A percentile compares a stretch with the other conserved stretches of the same genome.
phyloP scores from a whole-genome alignment of 2,329 filamentous ascomycete genomes.

The Microsporum canis region DNA sequence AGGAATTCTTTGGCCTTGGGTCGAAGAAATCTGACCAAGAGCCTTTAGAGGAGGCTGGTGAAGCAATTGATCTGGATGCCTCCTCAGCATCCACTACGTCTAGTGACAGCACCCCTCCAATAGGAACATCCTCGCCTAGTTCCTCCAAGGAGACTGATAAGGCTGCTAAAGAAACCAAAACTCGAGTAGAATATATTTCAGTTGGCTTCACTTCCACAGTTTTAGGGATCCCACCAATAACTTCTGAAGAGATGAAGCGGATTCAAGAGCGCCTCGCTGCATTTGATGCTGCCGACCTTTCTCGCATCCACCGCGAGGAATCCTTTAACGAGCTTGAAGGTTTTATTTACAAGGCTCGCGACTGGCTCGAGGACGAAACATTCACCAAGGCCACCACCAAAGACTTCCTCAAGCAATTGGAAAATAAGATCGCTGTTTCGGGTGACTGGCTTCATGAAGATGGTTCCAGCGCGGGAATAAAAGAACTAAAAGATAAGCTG shows the following conservation, averaged over 20 bases:
- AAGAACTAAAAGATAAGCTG: slow-evolving; percentile 64
- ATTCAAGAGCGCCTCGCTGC: slow-evolving; percentile 65
- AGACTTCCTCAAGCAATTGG: slow-evolving; percentile 54
- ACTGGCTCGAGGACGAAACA: slow-evolving; percentile 64
- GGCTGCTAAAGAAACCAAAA: slow-evolving; percentile 30
- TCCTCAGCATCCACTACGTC: slow-evolving; percentile 3
- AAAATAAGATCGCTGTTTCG: slow-evolving; percentile 54
- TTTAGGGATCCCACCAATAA: slow-evolving; percentile 33
- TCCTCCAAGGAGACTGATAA: slow-evolving; percentile 35
- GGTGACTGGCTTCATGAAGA: slow-evolving; percentile 90
- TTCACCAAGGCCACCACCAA: slow-evolving; percentile 64
- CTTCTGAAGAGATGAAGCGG: slow-evolving; percentile 29
- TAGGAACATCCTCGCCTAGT: slow-evolving; percentile 24
- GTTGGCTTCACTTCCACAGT: slow-evolving; percentile 41
- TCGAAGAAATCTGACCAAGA: slow-evolving; percentile 78
- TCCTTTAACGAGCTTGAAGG: slow-evolving; percentile 84
- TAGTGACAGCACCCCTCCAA: slow-evolving; percentile 28
- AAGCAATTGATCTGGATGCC: slow-evolving; percentile 36
- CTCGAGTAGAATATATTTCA: slow-evolving; percentile 42
- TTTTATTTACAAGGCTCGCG: slow-evolving; percentile 79
- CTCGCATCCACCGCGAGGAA: slow-evolving; percentile 68
- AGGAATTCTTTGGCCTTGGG: slow-evolving; percentile 91
- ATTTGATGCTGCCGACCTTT: slow-evolving; percentile 75
- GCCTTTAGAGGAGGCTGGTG: slow-evolving; percentile 46
- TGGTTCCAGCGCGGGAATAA: slow-evolving; percentile 61